Conservation (phyloP, 805 yeast genomes). For the Candida michaelii region DNA sequence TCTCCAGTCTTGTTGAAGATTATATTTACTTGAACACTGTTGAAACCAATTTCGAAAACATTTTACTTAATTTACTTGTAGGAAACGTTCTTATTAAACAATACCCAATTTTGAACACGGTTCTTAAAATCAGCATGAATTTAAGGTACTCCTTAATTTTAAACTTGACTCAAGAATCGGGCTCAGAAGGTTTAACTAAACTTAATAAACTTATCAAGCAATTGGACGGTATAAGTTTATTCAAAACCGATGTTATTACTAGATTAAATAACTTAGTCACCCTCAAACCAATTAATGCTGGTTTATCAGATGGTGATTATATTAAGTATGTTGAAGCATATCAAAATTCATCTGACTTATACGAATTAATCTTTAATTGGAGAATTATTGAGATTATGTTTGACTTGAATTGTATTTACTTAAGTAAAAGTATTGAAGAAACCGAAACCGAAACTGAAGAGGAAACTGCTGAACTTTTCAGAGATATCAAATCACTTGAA, state of each 20-base stretch:
- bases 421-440: constrained; percentile 18
- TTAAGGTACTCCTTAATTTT: constrained; percentile 25
- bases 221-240: constrained; percentile 31
- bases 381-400: constrained; percentile 35
- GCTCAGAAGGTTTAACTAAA: constrained; percentile 19
- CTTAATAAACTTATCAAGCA: constrained; percentile 27
- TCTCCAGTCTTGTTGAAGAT: constrained; percentile 20
- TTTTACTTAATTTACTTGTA: constrained; percentile 29
- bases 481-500: constrained; percentile 14
- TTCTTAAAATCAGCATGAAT: constrained; percentile 25
- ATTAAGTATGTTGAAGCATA: constrained; percentile 31
- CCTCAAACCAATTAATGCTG: constrained; percentile 23
- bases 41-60: constrained; percentile 34
- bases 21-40: constrained; percentile 28
- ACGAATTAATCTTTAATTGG: constrained; percentile 33
- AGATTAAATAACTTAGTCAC: constrained; percentile 29
- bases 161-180: constrained; percentile 32
- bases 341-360: constrained; percentile 23
- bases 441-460: not conserved
- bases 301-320: constrained; percentile 27
- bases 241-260: constrained; percentile 24
- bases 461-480: constrained; percentile 3
- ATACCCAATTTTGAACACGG: constrained; percentile 18
- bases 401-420: constrained; percentile 30
- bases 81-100: constrained; percentile 26